Conservation (phyloP, 176 grass and related monocot genomes). For the Neostapfia colusana region DNA sequence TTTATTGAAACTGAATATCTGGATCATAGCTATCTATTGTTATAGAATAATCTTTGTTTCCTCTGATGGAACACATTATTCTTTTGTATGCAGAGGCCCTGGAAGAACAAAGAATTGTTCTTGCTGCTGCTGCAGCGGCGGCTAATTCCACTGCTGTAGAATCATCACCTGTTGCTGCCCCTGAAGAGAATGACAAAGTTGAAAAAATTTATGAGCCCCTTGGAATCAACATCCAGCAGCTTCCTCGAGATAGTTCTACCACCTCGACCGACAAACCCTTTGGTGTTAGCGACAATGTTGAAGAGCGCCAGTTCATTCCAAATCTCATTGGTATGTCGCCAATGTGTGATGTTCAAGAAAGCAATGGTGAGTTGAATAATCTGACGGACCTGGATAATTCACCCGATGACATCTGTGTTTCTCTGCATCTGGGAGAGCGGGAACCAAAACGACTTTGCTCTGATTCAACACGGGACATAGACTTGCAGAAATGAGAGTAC, state of each 20-base stretch:
- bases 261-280: slow-evolving; percentile 42
- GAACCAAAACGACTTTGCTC: slow-evolving; percentile 63
- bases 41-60: slow-evolving; percentile 33
- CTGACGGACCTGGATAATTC: slow-evolving; percentile 36
- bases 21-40: not conserved
- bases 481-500: slow-evolving; percentile 58
- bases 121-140: slow-evolving; percentile 43
- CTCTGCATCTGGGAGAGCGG: slow-evolving; percentile 66
- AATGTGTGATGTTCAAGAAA: slow-evolving; percentile 40
- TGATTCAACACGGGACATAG: slow-evolving; percentile 45
- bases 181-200: slow-evolving; percentile 57
- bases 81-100: slow-evolving; percentile 58
- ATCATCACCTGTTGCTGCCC: slow-evolving; percentile 48
- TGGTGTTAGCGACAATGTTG: slow-evolving; percentile 50
- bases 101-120: slow-evolving; percentile 65
- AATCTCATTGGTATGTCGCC: slow-evolving; percentile 70
- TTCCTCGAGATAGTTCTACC: slow-evolving; percentile 48
- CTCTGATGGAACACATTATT: slow-evolving; percentile 18
- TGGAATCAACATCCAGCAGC: slow-evolving; percentile 50
- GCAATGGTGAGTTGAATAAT: slow-evolving; percentile 46
- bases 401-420: slow-evolving; percentile 59
- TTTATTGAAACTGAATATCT: slow-evolving; percentile 13
- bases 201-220: slow-evolving; percentile 71
- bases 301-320: slow-evolving; percentile 81
- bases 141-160: slow-evolving; percentile 65